Conservation (phyloP, 2,329 filamentous ascomycete genomes). For the Paecilomyces dactylethromorphus region DNA sequence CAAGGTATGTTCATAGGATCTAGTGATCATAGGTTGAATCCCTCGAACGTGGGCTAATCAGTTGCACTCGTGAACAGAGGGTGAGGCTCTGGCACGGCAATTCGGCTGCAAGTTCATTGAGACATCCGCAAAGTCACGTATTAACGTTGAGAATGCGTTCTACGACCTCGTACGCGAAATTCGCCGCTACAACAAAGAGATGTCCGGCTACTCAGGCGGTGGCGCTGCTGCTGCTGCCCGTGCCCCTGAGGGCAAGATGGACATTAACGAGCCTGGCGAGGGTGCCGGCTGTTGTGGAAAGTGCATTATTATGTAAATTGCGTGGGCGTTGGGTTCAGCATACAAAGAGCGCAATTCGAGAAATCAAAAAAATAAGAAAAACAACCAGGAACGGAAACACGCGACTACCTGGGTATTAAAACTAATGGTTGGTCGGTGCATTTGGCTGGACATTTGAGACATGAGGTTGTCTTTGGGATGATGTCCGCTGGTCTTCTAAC, state of each 20-base stretch:
- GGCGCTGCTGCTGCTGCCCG: slow-evolving; percentile 58
- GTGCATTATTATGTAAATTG: slow-evolving; percentile 76
- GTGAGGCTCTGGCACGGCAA: slow-evolving; percentile 72
- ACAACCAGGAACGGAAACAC: slow-evolving; percentile 10
- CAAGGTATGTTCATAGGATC: slow-evolving; percentile 60
- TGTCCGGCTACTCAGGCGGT: slow-evolving; percentile 75
- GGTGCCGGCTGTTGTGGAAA: slow-evolving; percentile 69
- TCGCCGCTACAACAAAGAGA: slow-evolving; percentile 95
- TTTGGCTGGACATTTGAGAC: slow-evolving; percentile 16
- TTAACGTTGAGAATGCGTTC: slow-evolving; percentile 97
- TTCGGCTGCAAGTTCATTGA: slow-evolving; percentile 99
- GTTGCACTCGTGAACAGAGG: slow-evolving; percentile 55
- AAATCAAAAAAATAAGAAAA: slow-evolving; percentile 13
- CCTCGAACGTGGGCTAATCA: background rate
- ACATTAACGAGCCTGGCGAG: slow-evolving; percentile 56
- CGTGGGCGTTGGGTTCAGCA: slow-evolving; percentile 10
- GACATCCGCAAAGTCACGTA: slow-evolving; percentile 95
- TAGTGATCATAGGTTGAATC: background rate
- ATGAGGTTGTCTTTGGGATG: slow-evolving; percentile 20
- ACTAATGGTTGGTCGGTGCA: slow-evolving; percentile 13
- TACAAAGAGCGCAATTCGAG: slow-evolving; percentile 13
- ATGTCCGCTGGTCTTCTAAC: slow-evolving; percentile 24
- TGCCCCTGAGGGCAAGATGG: slow-evolving; percentile 61
- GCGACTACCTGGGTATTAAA: slow-evolving; percentile 2
- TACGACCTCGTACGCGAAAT: slow-evolving; percentile 98